A percentile compares a stretch with the other conserved stretches of the same genome.
These are phyloP conservation scores for Globisporangium camurandrum DNA, from an alignment of 352 stramenopile genomes.

Conservation along the genomic window DNA sequence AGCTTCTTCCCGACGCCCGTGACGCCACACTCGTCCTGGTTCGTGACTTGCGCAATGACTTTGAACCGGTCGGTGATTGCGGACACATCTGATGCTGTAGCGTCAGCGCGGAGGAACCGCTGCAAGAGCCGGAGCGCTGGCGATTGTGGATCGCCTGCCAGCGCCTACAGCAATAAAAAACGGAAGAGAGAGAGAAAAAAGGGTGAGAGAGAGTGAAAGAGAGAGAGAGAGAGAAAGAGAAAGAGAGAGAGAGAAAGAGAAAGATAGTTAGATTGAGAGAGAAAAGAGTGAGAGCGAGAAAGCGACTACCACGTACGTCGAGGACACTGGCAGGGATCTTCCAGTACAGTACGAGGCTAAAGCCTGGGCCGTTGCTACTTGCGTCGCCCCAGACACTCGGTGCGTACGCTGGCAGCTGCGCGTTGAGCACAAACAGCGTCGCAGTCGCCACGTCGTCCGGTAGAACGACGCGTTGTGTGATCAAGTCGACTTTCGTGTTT, in stretches of 20 bases:
- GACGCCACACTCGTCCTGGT: constrained; percentile 76
- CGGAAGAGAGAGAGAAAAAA: not conserved
- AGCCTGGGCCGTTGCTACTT: constrained; percentile 56
- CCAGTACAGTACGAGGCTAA: constrained; percentile 77
- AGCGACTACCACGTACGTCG: constrained; percentile 25
- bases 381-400: constrained; percentile 68
- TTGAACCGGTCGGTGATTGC: constrained; percentile 79
- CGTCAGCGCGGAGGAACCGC: constrained; percentile 68
- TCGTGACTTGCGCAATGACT: constrained; percentile 79
- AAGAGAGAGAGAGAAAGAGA: too few species aligned
- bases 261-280: too few species aligned
- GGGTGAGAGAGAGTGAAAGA: too few species aligned
- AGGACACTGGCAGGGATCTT: constrained; percentile 56
- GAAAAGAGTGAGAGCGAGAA: too few species aligned
- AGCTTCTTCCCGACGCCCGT: constrained; percentile 73
- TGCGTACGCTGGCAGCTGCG: constrained; percentile 66
- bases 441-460: constrained; percentile 41
- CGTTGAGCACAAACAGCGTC: constrained; percentile 78
- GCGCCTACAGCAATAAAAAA: constrained; percentile 19
- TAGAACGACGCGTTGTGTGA: constrained; percentile 65
- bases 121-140: constrained; percentile 56
- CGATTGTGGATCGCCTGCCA: constrained; percentile 49
- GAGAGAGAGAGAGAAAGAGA: too few species aligned
- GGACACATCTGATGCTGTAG: too few species aligned
- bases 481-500: constrained; percentile 61